Evolutionary conservation across 1,139 yeast genomes (phyloP).

Genomic region (Candida sp.): DNA sequence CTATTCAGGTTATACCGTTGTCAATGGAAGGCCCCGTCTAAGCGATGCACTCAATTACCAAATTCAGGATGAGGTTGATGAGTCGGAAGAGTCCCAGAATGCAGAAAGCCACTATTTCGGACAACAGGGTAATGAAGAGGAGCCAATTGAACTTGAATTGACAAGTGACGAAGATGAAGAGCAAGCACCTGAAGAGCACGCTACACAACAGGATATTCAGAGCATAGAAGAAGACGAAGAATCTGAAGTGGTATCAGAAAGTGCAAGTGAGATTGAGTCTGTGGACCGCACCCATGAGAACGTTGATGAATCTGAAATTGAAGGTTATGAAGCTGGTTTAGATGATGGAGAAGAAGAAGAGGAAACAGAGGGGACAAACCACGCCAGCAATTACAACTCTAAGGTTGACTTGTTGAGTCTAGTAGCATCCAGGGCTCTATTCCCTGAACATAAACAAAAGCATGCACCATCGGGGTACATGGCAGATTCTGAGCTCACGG

Average conservation of each 20-base stretch:
- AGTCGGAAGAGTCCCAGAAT: slow-evolving; percentile 8
- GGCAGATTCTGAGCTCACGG: slow-evolving; percentile 25
- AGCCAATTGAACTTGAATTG: neutral
- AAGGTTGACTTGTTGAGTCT: slow-evolving; percentile 14
- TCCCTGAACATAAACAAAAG: slow-evolving; percentile 9
- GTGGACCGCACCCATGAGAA: slow-evolving; percentile 2
- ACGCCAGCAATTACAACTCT: slow-evolving; percentile 12
- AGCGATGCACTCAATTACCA: slow-evolving; percentile 6
- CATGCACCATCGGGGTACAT: slow-evolving; percentile 20
- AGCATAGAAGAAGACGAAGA: slow-evolving; percentile 17
- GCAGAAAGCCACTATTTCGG: slow-evolving; percentile 4
- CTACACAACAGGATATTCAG: slow-evolving; percentile 4
- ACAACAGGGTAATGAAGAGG: slow-evolving; percentile 1
- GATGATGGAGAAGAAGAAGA: slow-evolving; percentile 21
- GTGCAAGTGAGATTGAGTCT: slow-evolving; percentile 14
- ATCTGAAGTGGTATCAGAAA: slow-evolving; percentile 22
- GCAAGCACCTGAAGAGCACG: neutral
- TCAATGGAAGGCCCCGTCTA: slow-evolving; percentile 13
- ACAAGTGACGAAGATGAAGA: slow-evolving; percentile 15
- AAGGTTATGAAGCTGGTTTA: slow-evolving; percentile 19
- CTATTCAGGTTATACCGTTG: neutral
- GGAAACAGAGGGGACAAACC: slow-evolving; percentile 15
- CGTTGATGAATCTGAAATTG: slow-evolving; percentile 9
- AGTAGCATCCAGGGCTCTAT: slow-evolving; percentile 12
- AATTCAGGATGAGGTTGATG: slow-evolving; percentile 6